These are phyloP conservation scores for Ensete glaucum DNA, from an alignment of 176 grass and related monocot genomes.

Conservation along the genomic window DNA sequence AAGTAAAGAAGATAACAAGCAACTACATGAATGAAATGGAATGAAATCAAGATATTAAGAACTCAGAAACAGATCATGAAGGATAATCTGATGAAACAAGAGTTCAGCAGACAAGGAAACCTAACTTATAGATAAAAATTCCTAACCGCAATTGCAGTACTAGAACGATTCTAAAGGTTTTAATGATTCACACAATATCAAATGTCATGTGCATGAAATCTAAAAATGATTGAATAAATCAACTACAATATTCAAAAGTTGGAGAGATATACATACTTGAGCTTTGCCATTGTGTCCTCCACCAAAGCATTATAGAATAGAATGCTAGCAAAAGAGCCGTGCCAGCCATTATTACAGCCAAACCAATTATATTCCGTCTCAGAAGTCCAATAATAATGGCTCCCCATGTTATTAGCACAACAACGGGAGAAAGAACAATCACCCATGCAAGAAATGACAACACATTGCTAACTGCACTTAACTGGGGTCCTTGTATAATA, in stretches of 20 bases:
- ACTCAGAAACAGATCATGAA: background rate
- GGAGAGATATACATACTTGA: conserved; percentile 65
- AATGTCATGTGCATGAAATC: background rate
- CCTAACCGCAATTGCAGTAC: background rate
- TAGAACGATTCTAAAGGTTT: background rate
- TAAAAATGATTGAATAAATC: conserved; percentile 11
- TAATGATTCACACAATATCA: background rate
- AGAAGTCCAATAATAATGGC: conserved; percentile 74
- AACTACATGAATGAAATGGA: background rate
- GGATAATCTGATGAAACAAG: background rate
- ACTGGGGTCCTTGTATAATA: conserved; percentile 67
- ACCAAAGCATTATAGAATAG: conserved; percentile 99
- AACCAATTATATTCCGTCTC: conserved; percentile 85
- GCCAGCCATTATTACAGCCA: conserved; percentile 95
- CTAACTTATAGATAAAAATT: background rate
- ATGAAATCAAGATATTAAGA: background rate
- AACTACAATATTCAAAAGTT: conserved; percentile 9
- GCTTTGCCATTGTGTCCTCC: conserved; percentile 99
- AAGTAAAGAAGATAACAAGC: background rate
- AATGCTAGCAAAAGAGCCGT: conserved; percentile 85
- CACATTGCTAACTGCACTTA: conserved; percentile 59
- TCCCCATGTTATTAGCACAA: conserved; percentile 67
- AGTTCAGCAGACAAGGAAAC: background rate
- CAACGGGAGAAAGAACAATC: conserved; percentile 68
- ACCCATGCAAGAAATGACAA: conserved; percentile 74